Evolutionary conservation across 768 basidiomycete genomes (phyloP).

Genomic region (Rhodotorula babjevae): DNA sequence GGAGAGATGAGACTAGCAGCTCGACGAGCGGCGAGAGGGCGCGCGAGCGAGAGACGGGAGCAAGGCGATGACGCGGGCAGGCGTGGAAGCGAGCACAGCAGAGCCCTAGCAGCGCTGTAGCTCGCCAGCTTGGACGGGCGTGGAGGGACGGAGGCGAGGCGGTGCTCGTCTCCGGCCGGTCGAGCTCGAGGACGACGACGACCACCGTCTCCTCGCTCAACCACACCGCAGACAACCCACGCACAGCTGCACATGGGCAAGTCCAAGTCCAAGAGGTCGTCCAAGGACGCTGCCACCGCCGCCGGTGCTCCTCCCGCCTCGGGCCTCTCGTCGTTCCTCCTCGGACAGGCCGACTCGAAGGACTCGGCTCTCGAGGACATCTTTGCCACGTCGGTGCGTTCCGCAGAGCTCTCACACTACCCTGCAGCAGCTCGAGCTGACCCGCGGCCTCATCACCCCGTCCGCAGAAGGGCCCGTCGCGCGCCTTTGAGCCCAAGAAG

Average conservation of each 20-base stretch:
- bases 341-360: conserved; percentile 15
- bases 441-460: background rate
- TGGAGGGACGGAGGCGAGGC: too few species aligned
- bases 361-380: conserved; percentile 33
- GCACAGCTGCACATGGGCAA: conserved; percentile 17
- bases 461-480: conserved; percentile 24
- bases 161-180: too few species aligned
- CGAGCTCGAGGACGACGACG: background rate
- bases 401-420: background rate
- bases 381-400: conserved; percentile 31
- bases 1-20: too few species aligned
- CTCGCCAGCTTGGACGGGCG: too few species aligned
- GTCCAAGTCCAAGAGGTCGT: background rate
- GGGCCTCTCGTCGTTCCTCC: conserved; percentile 32
- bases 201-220: background rate
- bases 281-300: background rate
- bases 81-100: too few species aligned
- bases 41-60: too few species aligned
- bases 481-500: conserved; percentile 25
- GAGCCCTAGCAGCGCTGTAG: too few species aligned
- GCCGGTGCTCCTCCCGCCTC: background rate
- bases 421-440: background rate
- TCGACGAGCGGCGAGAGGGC: too few species aligned
- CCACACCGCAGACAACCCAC: too few species aligned
- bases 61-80: too few species aligned